A percentile compares a stretch with the other conserved stretches of the same genome.
Evolutionary conservation across 2,329 filamentous ascomycete genomes (phyloP).

Genomic region (Amphichorda felina): DNA sequence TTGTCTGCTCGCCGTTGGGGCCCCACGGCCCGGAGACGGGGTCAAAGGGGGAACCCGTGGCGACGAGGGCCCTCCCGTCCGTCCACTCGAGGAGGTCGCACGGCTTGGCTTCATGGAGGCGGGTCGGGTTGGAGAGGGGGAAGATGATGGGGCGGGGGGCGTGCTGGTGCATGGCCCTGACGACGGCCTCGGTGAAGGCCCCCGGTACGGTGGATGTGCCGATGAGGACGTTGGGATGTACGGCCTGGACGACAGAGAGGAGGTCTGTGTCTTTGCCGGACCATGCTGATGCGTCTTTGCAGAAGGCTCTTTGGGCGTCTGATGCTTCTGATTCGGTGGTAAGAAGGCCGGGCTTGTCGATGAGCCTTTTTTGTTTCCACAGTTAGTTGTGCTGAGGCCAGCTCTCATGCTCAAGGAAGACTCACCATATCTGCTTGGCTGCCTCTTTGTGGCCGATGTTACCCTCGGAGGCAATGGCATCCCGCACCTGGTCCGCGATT

Average conservation of each 20-base stretch:
- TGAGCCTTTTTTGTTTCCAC: conserved; percentile 42
- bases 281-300: conserved; percentile 54
- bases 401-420: too few species aligned
- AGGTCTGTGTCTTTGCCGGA: conserved; percentile 43
- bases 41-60: conserved; percentile 73
- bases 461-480: conserved; percentile 62
- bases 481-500: conserved; percentile 74
- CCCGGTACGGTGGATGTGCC: conserved; percentile 72
- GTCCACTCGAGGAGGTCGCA: conserved; percentile 71
- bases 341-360: conserved; percentile 73
- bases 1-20: conserved; percentile 26
- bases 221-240: conserved; percentile 72
- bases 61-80: conserved; percentile 62
- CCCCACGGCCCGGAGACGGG: conserved; percentile 54
- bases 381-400: too few species aligned
- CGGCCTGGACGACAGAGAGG: conserved; percentile 52
- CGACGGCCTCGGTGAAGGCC: conserved; percentile 62
- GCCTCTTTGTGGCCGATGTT: conserved; percentile 62
- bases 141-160: conserved; percentile 65
- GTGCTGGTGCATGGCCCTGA: conserved; percentile 65
- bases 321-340: conserved; percentile 52
- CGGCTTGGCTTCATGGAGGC: conserved; percentile 71
- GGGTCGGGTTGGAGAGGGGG: conserved; percentile 76
- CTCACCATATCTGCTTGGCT: conserved; percentile 64
- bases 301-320: conserved; percentile 54